Percentiles rank a stretch among this genome's conserved stretches.
Evolutionary conservation across 306 rosid genomes (phyloP).

Genomic region (Dalbergia cochinchinensis): DNA sequence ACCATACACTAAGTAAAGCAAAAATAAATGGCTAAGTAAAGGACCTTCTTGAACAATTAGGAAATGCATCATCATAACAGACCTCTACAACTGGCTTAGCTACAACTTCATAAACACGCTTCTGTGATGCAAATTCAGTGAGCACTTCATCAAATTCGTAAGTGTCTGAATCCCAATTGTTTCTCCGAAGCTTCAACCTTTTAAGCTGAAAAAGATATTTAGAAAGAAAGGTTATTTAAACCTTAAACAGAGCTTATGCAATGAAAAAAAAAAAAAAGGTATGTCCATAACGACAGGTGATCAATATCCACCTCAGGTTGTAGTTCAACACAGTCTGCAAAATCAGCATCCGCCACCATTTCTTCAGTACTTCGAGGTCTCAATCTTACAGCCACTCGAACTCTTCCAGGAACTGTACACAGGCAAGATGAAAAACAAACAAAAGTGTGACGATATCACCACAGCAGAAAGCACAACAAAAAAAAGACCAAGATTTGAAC

Average conservation of each 20-base stretch:
- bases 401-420: slow-evolving; percentile 85
- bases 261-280: slow-evolving; percentile 2
- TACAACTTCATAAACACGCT: slow-evolving; percentile 97
- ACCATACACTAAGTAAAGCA: slow-evolving; percentile 30
- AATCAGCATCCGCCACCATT: slow-evolving; percentile 85
- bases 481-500: neutral
- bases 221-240: slow-evolving; percentile 29
- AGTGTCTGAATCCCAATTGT: slow-evolving; percentile 96
- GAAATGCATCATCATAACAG: slow-evolving; percentile 35
- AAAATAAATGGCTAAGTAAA: slow-evolving; percentile 28
- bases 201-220: slow-evolving; percentile 65
- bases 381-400: slow-evolving; percentile 91
- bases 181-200: slow-evolving; percentile 89
- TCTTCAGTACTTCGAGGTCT: slow-evolving; percentile 90
- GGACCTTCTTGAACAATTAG: slow-evolving; percentile 29
- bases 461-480: slow-evolving; percentile 7
- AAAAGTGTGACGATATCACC: neutral
- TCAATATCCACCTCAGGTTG: slow-evolving; percentile 79
- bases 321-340: slow-evolving; percentile 91
- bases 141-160: slow-evolving; percentile 94
- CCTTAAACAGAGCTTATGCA: slow-evolving; percentile 24
- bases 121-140: slow-evolving; percentile 91
- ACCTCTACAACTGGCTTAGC: slow-evolving; percentile 99
- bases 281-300: neutral
- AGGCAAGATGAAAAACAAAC: neutral